Evolutionary conservation across 2,329 filamentous ascomycete genomes (phyloP).

Genomic region (Colletotrichum lindemuthianum): DNA sequence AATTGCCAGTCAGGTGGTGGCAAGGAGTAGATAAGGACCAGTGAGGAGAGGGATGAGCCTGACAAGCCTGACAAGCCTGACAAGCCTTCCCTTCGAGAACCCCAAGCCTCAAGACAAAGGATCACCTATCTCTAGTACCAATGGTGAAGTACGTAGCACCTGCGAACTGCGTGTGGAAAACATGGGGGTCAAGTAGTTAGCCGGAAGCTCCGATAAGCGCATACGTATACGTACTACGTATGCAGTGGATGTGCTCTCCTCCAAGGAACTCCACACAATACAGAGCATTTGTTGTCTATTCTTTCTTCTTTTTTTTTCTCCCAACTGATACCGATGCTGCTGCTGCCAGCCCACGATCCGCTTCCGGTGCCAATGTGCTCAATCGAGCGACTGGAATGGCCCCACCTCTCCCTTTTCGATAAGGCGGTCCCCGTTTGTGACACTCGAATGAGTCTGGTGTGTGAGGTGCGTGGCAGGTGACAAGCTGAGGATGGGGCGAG

Average conservation of each 20-base stretch:
- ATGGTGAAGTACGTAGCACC: too few species aligned
- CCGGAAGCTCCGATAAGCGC: slow-evolving; percentile 25
- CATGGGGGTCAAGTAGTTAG: not conserved
- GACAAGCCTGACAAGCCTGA: slow-evolving; percentile 25
- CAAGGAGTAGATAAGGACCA: too few species aligned
- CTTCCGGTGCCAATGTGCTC: slow-evolving; percentile 9
- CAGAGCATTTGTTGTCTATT: too few species aligned
- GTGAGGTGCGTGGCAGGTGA: slow-evolving; percentile 4
- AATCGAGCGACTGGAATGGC: slow-evolving; percentile 4
- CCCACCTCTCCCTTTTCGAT: slow-evolving; percentile 29
- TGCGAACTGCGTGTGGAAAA: too few species aligned
- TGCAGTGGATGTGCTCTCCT: too few species aligned
- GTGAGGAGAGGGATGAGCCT: not conserved
- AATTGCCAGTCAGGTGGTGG: slow-evolving; percentile 20
- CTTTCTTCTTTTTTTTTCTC: not conserved
- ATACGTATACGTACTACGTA: not conserved
- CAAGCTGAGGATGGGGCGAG: not conserved
- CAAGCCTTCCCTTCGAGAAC: slow-evolving; percentile 22
- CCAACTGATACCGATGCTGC: not conserved
- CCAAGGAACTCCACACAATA: too few species aligned
- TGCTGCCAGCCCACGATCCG: slow-evolving; percentile 13
- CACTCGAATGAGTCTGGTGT: too few species aligned
- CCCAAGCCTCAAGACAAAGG: slow-evolving; percentile 17
- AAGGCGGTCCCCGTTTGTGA: not conserved
- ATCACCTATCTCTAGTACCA: not conserved